Evolutionary conservation across 2,329 filamentous ascomycete genomes (phyloP), one percentile per base, ranked within the genome.

Genomic region (Xylaria digitata): DNA sequence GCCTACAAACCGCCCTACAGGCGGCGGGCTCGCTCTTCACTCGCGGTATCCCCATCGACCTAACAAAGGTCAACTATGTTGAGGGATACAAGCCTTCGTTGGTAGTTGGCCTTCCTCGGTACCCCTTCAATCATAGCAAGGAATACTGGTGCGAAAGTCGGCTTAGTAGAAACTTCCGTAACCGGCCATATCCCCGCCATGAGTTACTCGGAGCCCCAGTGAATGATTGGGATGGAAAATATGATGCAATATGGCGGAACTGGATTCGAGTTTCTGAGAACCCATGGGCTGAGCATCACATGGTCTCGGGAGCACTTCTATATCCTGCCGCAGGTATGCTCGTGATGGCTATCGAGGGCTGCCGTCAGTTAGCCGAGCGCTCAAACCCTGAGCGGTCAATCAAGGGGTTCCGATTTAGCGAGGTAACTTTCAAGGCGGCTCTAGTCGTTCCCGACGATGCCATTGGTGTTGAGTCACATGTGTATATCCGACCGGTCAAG

Each of bases 311-410:
- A 1, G 65, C 71, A 7, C 63, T 72, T 40, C 50, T 77, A 4
- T 76, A 74, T 26, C 75, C 75, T 2, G 75, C 71, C 11, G 72
- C 74, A 8, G 75, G 75, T 2, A 75, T 75, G 64, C 62, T 74
- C 6, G 67, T 69, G n/a, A 73, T 75, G 67, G 74, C 70, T 2
- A 70, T 75, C 13, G 74, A 77, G 56, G 75, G 73, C 1, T 67
- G 65, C 11, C 66, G 69, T 8, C 73, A 74, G 42, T 11, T 69
- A 1, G 55, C 63, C 2, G 59, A 65, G 58, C 52, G 57, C 19
- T 56, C 34, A 1, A 57, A 57, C 30, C 58, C 63, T 11, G 58
- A 60, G 9, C 64, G 55, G 17, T 40, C 26, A 1, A 45, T 72
- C 26, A 59, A 68, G 19, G 67, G 66, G 3, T 63, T 69, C n/a